phyloP scores from a whole-genome alignment of 306 rosid species.

The Sophora flavescens region DNA sequence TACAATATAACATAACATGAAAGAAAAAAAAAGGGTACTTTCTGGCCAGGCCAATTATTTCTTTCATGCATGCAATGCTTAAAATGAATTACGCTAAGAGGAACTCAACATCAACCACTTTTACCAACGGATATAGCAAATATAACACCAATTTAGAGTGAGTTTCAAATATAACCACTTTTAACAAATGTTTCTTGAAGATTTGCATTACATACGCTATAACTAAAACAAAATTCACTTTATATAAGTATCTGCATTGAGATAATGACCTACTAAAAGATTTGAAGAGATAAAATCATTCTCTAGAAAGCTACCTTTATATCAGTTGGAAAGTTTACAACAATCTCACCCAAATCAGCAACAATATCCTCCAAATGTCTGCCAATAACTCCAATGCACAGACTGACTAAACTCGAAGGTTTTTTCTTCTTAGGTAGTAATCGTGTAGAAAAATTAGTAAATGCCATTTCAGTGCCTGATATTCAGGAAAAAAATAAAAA shows the following conservation, averaged over 20 bases:
- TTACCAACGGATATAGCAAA: neutral
- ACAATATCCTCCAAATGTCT: constrained; percentile 85
- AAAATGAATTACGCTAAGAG: neutral
- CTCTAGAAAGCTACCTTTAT: constrained; percentile 61
- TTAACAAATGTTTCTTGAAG: neutral
- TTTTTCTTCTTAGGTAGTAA: constrained; percentile 53
- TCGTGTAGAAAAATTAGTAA: constrained; percentile 52
- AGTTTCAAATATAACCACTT: too few species aligned
- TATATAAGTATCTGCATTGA: neutral
- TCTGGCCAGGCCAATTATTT: neutral
- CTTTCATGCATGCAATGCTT: neutral
- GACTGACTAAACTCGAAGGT: constrained; percentile 71
- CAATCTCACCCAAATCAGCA: constrained; percentile 75
- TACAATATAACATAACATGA: neutral
- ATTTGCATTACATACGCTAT: neutral
- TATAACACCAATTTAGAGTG: neutral
- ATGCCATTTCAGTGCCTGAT: constrained; percentile 4
- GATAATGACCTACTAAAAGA: constrained; percentile 18
- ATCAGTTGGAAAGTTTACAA: constrained; percentile 70
- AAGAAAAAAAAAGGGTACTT: neutral
- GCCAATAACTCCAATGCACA: constrained; percentile 85
- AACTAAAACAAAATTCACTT: neutral
- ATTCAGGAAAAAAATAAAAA: neutral
- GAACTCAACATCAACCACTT: neutral
- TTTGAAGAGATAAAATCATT: constrained; percentile 27